Conservation (phyloP, 2,329 filamentous ascomycete genomes). For the Aureobasidium subglaciale region DNA sequence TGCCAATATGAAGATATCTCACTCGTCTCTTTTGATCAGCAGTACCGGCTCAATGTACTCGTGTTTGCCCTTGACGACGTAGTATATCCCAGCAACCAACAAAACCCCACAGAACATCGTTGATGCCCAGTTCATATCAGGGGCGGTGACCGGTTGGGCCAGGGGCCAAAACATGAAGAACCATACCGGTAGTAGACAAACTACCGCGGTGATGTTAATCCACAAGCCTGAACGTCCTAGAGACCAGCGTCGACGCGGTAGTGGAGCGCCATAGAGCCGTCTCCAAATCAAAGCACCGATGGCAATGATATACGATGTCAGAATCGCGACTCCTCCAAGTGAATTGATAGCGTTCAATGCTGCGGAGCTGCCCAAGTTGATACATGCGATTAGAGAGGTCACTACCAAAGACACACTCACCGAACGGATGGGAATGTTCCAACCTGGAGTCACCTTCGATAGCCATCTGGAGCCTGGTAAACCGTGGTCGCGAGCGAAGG, state of each 20-base stretch:
- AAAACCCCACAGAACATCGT: constrained; percentile 33
- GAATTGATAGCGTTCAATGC: constrained; percentile 38
- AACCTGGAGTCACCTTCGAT: constrained; percentile 17
- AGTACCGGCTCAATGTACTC: constrained; percentile 20
- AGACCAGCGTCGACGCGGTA: constrained; percentile 32
- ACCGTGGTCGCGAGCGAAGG: constrained; percentile 35
- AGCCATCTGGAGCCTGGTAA: constrained; percentile 13
- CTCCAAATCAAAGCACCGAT: constrained; percentile 31
- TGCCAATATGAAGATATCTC: too few species aligned
- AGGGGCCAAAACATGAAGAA: constrained; percentile 46
- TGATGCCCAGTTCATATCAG: constrained; percentile 46
- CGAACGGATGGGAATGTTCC: constrained; percentile 22
- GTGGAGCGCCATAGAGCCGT: constrained; percentile 28
- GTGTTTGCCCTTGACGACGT: constrained; percentile 24
- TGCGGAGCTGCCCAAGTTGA: constrained; percentile 30
- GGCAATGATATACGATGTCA: constrained; percentile 35
- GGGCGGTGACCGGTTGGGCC: constrained; percentile 29
- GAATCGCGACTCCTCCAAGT: constrained; percentile 31
- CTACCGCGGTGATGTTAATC: constrained; percentile 30
- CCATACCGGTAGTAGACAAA: constrained; percentile 40
- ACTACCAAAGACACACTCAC: constrained; percentile 22
- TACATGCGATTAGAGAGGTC: constrained; percentile 27
- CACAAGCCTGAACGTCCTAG: constrained; percentile 34
- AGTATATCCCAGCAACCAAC: constrained; percentile 9
- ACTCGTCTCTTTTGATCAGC: neutral